Evolutionary conservation across 192 early-diverging fungal genomes (phyloP).

Genomic region (Dimargaris xerosporica): DNA sequence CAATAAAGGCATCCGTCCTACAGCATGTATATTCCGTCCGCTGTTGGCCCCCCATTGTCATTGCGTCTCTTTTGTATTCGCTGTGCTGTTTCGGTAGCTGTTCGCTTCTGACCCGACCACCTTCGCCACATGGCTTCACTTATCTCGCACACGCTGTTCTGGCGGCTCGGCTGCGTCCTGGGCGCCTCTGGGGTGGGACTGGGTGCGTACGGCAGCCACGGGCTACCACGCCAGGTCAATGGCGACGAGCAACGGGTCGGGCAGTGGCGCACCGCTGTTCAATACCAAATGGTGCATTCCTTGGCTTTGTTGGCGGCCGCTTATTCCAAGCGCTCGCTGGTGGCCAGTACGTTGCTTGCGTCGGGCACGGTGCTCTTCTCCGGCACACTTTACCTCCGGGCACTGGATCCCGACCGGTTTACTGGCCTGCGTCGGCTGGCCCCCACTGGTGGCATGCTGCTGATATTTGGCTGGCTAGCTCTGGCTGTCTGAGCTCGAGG

Average conservation of each 20-base stretch:
- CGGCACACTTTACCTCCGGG: neutral
- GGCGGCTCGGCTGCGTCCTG: neutral
- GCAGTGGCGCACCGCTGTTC: conserved; percentile 4
- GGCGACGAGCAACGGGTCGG: neutral
- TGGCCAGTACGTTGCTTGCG: neutral
- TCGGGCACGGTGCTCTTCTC: neutral
- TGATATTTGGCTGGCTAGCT: neutral
- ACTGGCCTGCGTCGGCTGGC: neutral
- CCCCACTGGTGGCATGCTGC: neutral
- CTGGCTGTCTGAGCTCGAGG: neutral
- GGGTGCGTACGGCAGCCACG: conserved; percentile 6
- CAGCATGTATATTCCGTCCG: neutral
- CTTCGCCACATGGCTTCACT: neutral
- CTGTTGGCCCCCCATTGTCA: neutral
- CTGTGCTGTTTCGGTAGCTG: neutral
- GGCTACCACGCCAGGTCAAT: neutral
- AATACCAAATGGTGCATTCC: conserved; percentile 5
- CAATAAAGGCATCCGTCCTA: neutral
- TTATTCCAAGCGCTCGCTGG: conserved; percentile 1
- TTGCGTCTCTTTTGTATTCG: neutral
- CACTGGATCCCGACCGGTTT: neutral
- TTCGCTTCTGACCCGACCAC: neutral
- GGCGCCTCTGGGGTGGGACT: neutral
- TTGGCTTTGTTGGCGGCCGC: neutral
- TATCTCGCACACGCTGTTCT: neutral